These are phyloP conservation scores for Fonsecaea pugnacius DNA, from an alignment of 2,329 filamentous ascomycete genomes.

Conservation along the genomic window DNA sequence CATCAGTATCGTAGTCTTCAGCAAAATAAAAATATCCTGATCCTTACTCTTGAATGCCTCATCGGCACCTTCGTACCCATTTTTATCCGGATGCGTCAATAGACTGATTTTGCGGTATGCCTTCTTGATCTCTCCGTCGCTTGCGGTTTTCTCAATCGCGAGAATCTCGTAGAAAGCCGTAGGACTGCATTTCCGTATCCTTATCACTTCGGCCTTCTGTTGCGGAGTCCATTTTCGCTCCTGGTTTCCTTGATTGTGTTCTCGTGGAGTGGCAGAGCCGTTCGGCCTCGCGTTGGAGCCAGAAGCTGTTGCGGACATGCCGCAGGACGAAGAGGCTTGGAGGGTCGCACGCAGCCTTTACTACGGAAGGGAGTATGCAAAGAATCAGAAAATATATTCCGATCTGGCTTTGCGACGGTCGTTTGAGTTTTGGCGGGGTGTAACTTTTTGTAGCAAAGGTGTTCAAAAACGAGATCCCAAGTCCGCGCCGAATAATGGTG, in stretches of 20 bases:
- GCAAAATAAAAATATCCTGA: constrained; percentile 44
- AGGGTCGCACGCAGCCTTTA: neutral
- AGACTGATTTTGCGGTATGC: constrained; percentile 93
- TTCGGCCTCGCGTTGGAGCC: constrained; percentile 50
- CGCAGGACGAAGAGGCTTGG: constrained; percentile 22
- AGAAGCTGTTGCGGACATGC: constrained; percentile 50
- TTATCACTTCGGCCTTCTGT: constrained; percentile 87
- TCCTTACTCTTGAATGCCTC: constrained; percentile 91
- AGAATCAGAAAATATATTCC: neutral
- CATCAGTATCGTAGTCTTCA: constrained; percentile 15
- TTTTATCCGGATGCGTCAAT: constrained; percentile 98
- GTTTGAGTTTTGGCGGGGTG: constrained; percentile 2
- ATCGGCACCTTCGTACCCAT: constrained; percentile 91
- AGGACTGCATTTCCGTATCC: constrained; percentile 79
- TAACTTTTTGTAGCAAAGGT: constrained; percentile 25
- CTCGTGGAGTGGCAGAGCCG: constrained; percentile 49
- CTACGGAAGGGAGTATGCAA: neutral
- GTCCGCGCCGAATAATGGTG: constrained; percentile 18
- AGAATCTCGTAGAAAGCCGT: constrained; percentile 98
- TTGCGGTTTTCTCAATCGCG: constrained; percentile 68
- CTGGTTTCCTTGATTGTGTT: constrained; percentile 57
- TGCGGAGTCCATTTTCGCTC: constrained; percentile 75
- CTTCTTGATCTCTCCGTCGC: constrained; percentile 91
- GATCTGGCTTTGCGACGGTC: neutral
- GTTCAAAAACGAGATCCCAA: constrained; percentile 26